A percentile compares a stretch with the other conserved stretches of the same genome.
Evolutionary conservation across 805 yeast species (phyloP).

Genomic region (Yarrowia divulgata): DNA sequence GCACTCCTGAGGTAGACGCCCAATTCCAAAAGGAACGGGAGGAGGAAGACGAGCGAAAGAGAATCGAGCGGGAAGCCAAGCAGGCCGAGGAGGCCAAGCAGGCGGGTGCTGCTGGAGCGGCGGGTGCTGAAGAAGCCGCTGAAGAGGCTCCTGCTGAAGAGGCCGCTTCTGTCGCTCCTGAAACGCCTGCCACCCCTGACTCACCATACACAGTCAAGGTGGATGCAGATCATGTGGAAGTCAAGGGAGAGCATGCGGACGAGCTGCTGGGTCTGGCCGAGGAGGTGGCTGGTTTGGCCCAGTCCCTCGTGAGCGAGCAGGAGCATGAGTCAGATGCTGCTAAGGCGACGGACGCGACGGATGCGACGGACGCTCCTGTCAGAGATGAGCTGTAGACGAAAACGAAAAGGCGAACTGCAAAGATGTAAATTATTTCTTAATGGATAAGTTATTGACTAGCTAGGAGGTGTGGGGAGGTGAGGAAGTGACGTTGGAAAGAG

Average conservation of each 20-base stretch:
- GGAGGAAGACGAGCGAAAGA: conserved; percentile 7
- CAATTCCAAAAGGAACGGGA: background rate
- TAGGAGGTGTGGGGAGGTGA: no score
- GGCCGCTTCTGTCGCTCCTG: no score
- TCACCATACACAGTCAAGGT: conserved; percentile 24
- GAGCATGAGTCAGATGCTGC: background rate
- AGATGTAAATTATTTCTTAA: conserved; percentile 1
- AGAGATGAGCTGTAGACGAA: conserved; percentile 11
- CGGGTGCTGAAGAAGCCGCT: no score
- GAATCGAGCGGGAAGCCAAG: background rate
- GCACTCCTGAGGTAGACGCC: conserved; percentile 13
- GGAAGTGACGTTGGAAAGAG: no score
- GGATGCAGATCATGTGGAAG: conserved; percentile 3
- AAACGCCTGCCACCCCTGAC: no score
- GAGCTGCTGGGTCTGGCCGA: conserved; percentile 11
- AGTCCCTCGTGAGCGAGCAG: conserved; percentile 7
- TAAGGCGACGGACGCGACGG: background rate
- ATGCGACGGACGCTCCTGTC: background rate
- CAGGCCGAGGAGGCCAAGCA: background rate
- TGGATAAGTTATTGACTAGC: background rate
- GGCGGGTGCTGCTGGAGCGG: background rate
- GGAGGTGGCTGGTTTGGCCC: conserved; percentile 4
- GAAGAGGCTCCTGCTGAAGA: no score
- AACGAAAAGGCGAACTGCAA: background rate
- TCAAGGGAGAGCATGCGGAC: conserved; percentile 20